Conservation (phyloP, 257 asterid genomes). For the Rauvolfia tetraphylla region DNA sequence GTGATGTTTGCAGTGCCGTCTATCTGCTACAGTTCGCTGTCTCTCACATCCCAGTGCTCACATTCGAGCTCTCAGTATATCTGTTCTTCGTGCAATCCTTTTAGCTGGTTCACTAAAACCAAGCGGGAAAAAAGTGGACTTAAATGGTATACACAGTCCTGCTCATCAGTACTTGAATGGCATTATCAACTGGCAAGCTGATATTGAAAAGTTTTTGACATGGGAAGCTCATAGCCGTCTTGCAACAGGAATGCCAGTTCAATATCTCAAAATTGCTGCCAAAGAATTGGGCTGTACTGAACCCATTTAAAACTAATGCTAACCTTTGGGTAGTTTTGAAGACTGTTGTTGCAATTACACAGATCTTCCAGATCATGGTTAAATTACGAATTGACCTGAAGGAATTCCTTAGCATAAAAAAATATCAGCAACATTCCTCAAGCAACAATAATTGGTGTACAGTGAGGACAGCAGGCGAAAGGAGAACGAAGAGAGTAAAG, state of each 20-base stretch:
- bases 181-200: slow-evolving; percentile 61
- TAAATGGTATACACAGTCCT: slow-evolving; percentile 36
- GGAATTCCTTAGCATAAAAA: background rate
- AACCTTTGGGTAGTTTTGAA: slow-evolving; percentile 3
- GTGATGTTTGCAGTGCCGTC: slow-evolving; percentile 67
- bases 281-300: slow-evolving; percentile 79
- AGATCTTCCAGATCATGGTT: slow-evolving; percentile 12
- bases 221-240: slow-evolving; percentile 93
- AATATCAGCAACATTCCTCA: background rate
- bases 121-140: slow-evolving; percentile 29
- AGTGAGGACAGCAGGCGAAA: background rate
- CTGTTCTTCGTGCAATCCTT: slow-evolving; percentile 85
- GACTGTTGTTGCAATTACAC: slow-evolving; percentile 16
- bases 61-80: slow-evolving; percentile 92
- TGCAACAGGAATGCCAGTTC: slow-evolving; percentile 64
- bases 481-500: background rate
- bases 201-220: slow-evolving; percentile 72
- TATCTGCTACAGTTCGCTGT: slow-evolving; percentile 87
- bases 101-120: slow-evolving; percentile 51
- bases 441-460: background rate
- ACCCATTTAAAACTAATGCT: slow-evolving; percentile 38
- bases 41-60: slow-evolving; percentile 95
- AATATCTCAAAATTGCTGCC: slow-evolving; percentile 75
- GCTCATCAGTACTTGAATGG: slow-evolving; percentile 52
- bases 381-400: slow-evolving; percentile 9